Evolutionary conservation across 345 rosid species (phyloP).

Genomic region (Aethionema arabicum): DNA sequence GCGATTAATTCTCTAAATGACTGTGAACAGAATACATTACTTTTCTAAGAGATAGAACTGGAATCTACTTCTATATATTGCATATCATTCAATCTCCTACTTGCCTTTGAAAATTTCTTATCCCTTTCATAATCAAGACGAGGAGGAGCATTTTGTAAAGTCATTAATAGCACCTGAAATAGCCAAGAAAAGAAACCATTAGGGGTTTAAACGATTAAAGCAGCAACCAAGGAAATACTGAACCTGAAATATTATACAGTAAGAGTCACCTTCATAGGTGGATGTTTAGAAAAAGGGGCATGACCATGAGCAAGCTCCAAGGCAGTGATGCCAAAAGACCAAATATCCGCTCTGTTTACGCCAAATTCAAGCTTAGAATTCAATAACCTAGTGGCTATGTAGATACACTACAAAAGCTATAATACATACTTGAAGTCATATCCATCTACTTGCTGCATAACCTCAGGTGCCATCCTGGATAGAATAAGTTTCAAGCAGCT

Average conservation of each 20-base stretch:
- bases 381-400: not conserved
- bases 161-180: slow-evolving; percentile 74
- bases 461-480: slow-evolving; percentile 96
- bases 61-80: slow-evolving; percentile 19
- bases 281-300: slow-evolving; percentile 90
- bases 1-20: slow-evolving; percentile 81
- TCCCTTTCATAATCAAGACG: slow-evolving; percentile 90
- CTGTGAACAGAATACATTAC: slow-evolving; percentile 37
- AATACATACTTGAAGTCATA: slow-evolving; percentile 83
- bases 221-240: not conserved
- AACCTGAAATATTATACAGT: not conserved
- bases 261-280: slow-evolving; percentile 70
- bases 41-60: slow-evolving; percentile 22
- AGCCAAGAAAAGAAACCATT: slow-evolving; percentile 18
- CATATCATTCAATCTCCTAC: slow-evolving; percentile 14
- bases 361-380: not conserved
- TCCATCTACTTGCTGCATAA: slow-evolving; percentile 89
- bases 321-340: slow-evolving; percentile 93
- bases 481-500: not conserved
- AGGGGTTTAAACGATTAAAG: not conserved
- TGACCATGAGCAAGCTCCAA: slow-evolving; percentile 93
- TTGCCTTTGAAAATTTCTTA: slow-evolving; percentile 73
- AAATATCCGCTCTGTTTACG: slow-evolving; percentile 69
- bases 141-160: slow-evolving; percentile 92
- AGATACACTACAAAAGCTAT: not conserved